Conservation (phyloP, 371 early-diverging fungal genomes). For the Rhizopus stolonifer region DNA sequence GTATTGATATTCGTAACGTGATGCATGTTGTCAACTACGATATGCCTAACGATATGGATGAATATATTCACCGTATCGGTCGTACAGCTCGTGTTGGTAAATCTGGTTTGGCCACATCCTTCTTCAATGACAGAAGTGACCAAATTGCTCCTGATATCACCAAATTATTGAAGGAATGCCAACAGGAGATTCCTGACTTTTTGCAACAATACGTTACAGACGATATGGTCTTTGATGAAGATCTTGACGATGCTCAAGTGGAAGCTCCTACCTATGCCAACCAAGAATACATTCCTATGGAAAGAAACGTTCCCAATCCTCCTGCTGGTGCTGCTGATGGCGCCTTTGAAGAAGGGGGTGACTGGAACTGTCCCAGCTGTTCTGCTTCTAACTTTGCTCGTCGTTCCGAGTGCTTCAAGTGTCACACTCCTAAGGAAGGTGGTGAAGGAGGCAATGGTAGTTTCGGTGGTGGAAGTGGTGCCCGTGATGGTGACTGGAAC, state of each 20-base stretch:
- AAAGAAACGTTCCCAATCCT: slow-evolving; percentile 31
- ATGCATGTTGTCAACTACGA: slow-evolving; percentile 94
- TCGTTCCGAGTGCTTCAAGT: slow-evolving; percentile 67
- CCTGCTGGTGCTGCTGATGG: slow-evolving; percentile 36
- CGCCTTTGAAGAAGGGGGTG: slow-evolving; percentile 46
- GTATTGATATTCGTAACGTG: slow-evolving; percentile 92
- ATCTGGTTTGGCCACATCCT: slow-evolving; percentile 94
- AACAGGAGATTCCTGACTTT: slow-evolving; percentile 64
- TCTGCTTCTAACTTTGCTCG: slow-evolving; percentile 41
- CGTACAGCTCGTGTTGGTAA: slow-evolving; percentile 95
- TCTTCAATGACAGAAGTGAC: slow-evolving; percentile 95
- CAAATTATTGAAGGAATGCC: slow-evolving; percentile 71
- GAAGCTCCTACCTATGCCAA: slow-evolving; percentile 45
- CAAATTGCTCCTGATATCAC: slow-evolving; percentile 85
- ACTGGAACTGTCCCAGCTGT: slow-evolving; percentile 67
- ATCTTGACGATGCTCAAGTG: slow-evolving; percentile 46
- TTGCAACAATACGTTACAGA: slow-evolving; percentile 50
- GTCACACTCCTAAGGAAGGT: too few relatives aligned
- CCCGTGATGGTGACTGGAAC: too few relatives aligned
- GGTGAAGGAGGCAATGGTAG: too few relatives aligned
- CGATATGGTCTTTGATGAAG: slow-evolving; percentile 34
- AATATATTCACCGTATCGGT: slow-evolving; percentile 99
- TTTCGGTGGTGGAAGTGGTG: too few relatives aligned
- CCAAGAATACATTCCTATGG: slow-evolving; percentile 43
- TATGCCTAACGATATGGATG: slow-evolving; percentile 91